phyloP scores from a whole-genome alignment of 2,329 filamentous ascomycete species.

The Apiospora phragmitis region DNA sequence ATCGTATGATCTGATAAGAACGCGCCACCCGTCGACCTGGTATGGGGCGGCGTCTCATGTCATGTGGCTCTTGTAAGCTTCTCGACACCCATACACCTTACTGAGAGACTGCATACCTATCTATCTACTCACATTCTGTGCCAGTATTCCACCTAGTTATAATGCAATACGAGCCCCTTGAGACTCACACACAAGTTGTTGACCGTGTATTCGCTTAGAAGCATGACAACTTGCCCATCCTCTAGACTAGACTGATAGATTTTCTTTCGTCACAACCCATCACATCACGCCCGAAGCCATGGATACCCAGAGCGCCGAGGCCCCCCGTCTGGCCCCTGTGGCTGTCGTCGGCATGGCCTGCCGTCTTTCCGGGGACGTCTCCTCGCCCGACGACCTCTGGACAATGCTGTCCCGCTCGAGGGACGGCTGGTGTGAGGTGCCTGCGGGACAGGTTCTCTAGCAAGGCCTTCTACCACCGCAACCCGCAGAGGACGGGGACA shows the following conservation, averaged over 20 bases:
- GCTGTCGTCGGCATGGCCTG: slow-evolving; percentile 39
- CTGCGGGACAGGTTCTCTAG: slow-evolving; percentile 31
- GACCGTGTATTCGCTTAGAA: not conserved
- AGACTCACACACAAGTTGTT: not conserved
- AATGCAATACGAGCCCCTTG: not conserved
- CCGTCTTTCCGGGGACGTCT: slow-evolving; percentile 36
- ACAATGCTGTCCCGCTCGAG: slow-evolving; percentile 37
- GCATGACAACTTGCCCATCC: not conserved
- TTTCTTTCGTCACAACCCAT: not conserved
- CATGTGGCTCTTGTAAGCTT: not conserved
- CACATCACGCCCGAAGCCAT: not conserved
- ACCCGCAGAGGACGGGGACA: slow-evolving; percentile 32
- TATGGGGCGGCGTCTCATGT: not conserved
- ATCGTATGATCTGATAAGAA: not conserved
- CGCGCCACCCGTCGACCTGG: not conserved
- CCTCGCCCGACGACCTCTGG: slow-evolving; percentile 38
- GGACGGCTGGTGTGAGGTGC: slow-evolving; percentile 36
- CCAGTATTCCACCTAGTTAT: not conserved
- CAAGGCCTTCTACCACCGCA: slow-evolving; percentile 33
- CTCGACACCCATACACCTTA: not conserved
- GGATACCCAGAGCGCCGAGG: not conserved
- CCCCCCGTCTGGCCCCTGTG: slow-evolving; percentile 24
- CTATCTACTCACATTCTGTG: not conserved
- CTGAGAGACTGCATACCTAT: not conserved
- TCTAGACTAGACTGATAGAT: slow-evolving; percentile 5